Evolutionary conservation across 1,284 basidiomycete species (phyloP).

Genomic region (Leccinum angustisporum): DNA sequence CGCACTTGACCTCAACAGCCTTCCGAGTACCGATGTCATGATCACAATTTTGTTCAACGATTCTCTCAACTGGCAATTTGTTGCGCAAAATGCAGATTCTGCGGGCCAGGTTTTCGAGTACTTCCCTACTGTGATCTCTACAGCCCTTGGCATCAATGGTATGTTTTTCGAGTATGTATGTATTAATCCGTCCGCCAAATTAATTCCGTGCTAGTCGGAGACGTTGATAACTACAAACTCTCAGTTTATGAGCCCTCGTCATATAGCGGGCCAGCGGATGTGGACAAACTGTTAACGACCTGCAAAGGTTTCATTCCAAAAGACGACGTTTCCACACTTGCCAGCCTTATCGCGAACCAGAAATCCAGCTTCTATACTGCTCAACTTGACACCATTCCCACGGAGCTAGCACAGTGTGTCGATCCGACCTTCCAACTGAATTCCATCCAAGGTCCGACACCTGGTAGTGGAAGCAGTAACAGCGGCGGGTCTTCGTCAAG

Average conservation of each 20-base stretch:
- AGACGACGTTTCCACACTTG: conserved; percentile 48
- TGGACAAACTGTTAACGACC: conserved; percentile 50
- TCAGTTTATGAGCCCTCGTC: conserved; percentile 55
- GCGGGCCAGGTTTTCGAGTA: conserved; percentile 65
- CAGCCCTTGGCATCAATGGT: conserved; percentile 51
- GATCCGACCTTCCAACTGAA: conserved; percentile 56
- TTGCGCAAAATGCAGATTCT: conserved; percentile 46
- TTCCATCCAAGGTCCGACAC: conserved; percentile 42
- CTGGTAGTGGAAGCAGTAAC: conserved; percentile 25
- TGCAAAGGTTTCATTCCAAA: conserved; percentile 62
- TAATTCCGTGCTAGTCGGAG: conserved; percentile 25
- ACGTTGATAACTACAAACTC: conserved; percentile 58
- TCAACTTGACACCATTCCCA: conserved; percentile 39
- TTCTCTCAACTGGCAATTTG: conserved; percentile 63
- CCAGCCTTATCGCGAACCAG: conserved; percentile 52
- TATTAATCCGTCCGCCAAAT: conserved; percentile 15
- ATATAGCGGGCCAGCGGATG: conserved; percentile 51
- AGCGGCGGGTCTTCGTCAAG: conserved; percentile 11
- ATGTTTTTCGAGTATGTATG: conserved; percentile 16
- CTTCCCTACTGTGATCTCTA: conserved; percentile 51
- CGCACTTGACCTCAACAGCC: conserved; percentile 25
- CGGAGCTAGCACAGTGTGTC: conserved; percentile 57
- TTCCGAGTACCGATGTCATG: conserved; percentile 42
- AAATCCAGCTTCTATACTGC: conserved; percentile 62
- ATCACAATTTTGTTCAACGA: conserved; percentile 60